Base-by-base conservation (phyloP, 805 yeast genomes). In the Lipomyces lipofer region DNA sequence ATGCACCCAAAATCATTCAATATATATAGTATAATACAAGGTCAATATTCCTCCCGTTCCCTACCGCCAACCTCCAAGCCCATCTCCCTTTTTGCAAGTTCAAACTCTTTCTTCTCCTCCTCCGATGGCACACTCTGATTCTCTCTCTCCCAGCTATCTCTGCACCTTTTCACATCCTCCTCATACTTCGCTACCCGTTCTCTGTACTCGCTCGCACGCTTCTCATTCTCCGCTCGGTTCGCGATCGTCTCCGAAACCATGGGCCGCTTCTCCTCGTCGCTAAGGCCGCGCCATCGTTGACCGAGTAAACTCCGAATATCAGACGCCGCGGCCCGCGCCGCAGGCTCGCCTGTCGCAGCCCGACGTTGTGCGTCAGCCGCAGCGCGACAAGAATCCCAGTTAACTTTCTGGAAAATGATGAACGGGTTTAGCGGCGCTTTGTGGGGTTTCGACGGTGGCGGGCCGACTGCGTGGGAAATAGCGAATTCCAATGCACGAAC, bases 281-380 rank as follows among this genome's bases (percentile, higher is more conserved):
- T 70, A 19, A 73, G 58, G 21, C 68, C 71, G 30, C 75, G 64
- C 77, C 77, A 73, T 63, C 70, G 70, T 47, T 68, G 67, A 24
- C 76, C 75, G 24, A 73, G 65, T 0, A 71, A 64, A 1, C 73
- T 70, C 1, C 76, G 66, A 17, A 73, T 73, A 54, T 73, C 77
- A 44, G 72, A 68, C 15, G 74, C 67, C 4, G 73, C 60, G 1
- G 75, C 75, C 27, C 59, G 51, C 21, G 65, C 66, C 9, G 56
- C 60, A 2, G 68, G 63, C 40, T 69, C 73, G 4, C 68, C 69
- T 0, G 66, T 60, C 8, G 61, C 51, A 13, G 58, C 55, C 42
- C 66, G 71, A 49, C 69, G 68, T 32, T 58, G 60, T 21, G 59
- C 59, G 47, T 73, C 75, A 2, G 74, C 67, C 42, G 67, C 69